Evolutionary conservation across 805 yeast genomes (phyloP).

Genomic region (Wickerhamomyces rabaulensis): DNA sequence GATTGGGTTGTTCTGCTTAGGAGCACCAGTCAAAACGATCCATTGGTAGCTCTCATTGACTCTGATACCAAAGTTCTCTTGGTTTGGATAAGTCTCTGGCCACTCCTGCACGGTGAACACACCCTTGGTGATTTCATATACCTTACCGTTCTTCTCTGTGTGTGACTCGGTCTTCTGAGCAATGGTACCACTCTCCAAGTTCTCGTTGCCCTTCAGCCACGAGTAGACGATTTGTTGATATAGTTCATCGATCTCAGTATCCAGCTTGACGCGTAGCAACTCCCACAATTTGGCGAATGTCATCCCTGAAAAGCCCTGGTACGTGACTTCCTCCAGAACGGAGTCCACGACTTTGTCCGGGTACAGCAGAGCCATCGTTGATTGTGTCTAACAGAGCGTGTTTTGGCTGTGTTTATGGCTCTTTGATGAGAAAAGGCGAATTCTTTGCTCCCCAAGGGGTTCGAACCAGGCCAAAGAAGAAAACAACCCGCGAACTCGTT

Average conservation of each 20-base stretch:
- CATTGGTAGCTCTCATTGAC: constrained; percentile 56
- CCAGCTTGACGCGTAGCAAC: constrained; percentile 15
- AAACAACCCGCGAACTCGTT: neutral
- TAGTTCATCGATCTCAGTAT: constrained; percentile 22
- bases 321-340: constrained; percentile 30
- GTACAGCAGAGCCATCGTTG: constrained; percentile 7
- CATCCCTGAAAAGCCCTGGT: constrained; percentile 29
- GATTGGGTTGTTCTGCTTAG: constrained; percentile 43
- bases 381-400: no score
- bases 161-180: neutral
- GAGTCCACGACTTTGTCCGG: constrained; percentile 32
- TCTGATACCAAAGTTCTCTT: constrained; percentile 18
- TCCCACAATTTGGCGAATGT: constrained; percentile 29
- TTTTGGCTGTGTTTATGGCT: no score
- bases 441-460: constrained; percentile 1
- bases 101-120: constrained; percentile 5
- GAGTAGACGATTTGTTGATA: constrained; percentile 30
- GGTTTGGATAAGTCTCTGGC: neutral
- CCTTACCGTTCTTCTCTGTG: neutral
- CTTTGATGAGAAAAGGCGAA: neutral
- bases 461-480: constrained; percentile 3
- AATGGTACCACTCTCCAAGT: constrained; percentile 8
- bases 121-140: constrained; percentile 1
- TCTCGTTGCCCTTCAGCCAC: constrained; percentile 29
- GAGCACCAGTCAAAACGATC: constrained; percentile 50